A percentile compares a stretch with the other conserved stretches of the same genome.
phyloP scores from a whole-genome alignment of 495 filamentous ascomycete genomes.

The Evernia prunastri region DNA sequence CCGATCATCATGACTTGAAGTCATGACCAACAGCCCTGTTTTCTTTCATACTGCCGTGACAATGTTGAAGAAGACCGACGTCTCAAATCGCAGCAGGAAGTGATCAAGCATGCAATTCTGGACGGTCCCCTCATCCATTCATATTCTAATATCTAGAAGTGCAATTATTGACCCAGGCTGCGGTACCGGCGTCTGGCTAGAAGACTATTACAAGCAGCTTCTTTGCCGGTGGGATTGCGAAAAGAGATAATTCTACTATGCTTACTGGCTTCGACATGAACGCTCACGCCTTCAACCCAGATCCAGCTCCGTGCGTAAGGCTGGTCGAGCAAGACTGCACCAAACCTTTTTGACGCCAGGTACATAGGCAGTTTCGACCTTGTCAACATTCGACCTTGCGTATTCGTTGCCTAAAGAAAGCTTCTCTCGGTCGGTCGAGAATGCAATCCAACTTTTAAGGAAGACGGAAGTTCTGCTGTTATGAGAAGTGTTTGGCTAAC shows the following conservation, averaged over 20 bases:
- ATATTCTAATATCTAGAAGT: background rate
- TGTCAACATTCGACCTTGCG: slow-evolving; percentile 10
- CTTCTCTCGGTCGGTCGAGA: slow-evolving; percentile 4
- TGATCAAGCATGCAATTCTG: slow-evolving; percentile 10
- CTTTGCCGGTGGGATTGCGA: background rate
- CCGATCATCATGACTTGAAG: background rate
- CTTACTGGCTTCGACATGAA: slow-evolving; percentile 12
- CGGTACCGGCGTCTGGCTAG: slow-evolving; percentile 14
- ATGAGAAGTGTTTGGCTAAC: background rate
- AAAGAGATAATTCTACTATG: background rate
- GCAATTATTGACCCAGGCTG: slow-evolving; percentile 6
- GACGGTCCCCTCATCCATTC: slow-evolving; percentile 5
- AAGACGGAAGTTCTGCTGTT: background rate
- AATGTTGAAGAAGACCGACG: slow-evolving; percentile 11
- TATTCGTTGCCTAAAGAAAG: background rate
- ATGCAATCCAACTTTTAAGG: slow-evolving; percentile 11
- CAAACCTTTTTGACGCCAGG: slow-evolving; percentile 7
- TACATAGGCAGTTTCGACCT: slow-evolving; percentile 7
- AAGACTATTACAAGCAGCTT: background rate
- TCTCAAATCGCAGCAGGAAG: slow-evolving; percentile 12
- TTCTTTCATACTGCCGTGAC: slow-evolving; percentile 6
- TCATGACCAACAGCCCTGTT: background rate
- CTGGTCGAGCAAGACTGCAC: slow-evolving; percentile 12
- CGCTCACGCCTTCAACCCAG: slow-evolving; percentile 4
- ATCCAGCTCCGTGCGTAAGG: background rate